Base-by-base conservation (phyloP, 805 yeast species). In the Grigorovia humatica region DNA sequence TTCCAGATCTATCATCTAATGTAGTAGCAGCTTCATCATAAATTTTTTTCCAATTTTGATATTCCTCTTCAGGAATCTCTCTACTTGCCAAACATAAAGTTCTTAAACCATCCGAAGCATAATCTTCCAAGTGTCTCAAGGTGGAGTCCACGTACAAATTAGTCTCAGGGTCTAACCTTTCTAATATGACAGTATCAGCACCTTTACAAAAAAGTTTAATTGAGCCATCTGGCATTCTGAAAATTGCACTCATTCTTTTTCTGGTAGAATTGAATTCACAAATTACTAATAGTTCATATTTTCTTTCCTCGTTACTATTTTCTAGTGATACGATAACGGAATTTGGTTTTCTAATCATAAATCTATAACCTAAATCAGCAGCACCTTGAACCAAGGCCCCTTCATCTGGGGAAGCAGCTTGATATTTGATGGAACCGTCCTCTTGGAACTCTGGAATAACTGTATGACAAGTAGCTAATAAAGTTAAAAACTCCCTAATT, bases 331-430 rank as follows among this genome's bases (percentile, higher is more conserved):
- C 76, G 0, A 87, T 78, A 35, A 95, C 84, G 20, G 85, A 77
- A 53, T 82, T 81, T 5, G 99, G 99, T 48, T 82, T 82, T 71
- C 99, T 84, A 47, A 88, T 81, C 8, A 79, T 77, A 65, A 93
- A 95, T 55, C 77, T 81, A 65, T 85, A 93, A 0, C 97, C 98
- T 47, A 91, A 71, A 61, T 74, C 75, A 0, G 97, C 93, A 17
- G 96, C 98, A 53, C 99, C 99, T 60, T 90, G 89, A 2, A 93
- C 99, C 55, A 93, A 74, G 0, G 99, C 99, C 49, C 99, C 99
- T 73, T 95, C 99, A 71, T 93, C 99, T 0, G 99, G 99, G 0
- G 98, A 90, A 0, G 99, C 96, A 1, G 99, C 99, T 70, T 93
- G 99, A 66, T 95, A 93, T 66, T 88, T 90, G 56, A 93, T 82